Percentiles rank a stretch among this genome's conserved stretches.
These are phyloP conservation scores for Termitomyces sp. DNA, from an alignment of 768 basidiomycete genomes.

Conservation along the genomic window DNA sequence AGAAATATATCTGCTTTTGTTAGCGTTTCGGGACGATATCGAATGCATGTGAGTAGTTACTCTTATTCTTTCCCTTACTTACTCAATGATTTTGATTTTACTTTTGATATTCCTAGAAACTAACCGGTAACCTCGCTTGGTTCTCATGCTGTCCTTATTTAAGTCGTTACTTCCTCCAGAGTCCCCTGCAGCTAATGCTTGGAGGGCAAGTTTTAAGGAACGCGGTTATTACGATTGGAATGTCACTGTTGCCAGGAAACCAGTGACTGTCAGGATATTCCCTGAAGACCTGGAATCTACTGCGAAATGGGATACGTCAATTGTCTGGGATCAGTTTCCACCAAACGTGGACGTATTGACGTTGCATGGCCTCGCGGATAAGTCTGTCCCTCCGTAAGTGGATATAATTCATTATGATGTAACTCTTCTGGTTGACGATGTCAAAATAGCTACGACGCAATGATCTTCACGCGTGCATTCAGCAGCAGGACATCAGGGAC, in stretches of 20 bases:
- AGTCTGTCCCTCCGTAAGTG: constrained; percentile 64
- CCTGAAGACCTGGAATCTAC: constrained; percentile 60
- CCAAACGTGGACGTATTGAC: constrained; percentile 59
- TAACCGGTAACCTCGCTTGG: constrained; percentile 29
- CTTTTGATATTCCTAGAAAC: constrained; percentile 25
- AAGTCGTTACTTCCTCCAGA: constrained; percentile 17
- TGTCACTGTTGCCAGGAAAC: constrained; percentile 60
- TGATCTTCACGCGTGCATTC: constrained; percentile 62
- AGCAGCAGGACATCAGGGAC: constrained; percentile 57
- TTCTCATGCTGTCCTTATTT: neutral
- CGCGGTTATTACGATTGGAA: constrained; percentile 62
- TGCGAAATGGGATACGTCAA: constrained; percentile 56
- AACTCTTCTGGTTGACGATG: neutral
- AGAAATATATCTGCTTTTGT: constrained; percentile 53
- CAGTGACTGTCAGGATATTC: constrained; percentile 43
- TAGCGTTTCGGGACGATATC: constrained; percentile 72
- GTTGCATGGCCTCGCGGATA: constrained; percentile 69
- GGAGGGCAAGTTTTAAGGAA: constrained; percentile 45
- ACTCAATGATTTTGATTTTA: neutral
- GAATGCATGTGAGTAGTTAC: constrained; percentile 63
- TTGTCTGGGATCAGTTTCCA: constrained; percentile 70
- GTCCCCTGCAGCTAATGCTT: constrained; percentile 23
- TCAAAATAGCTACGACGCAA: constrained; percentile 56
- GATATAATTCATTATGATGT: neutral
- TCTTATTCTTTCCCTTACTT: neutral